Conservation (phyloP, 257 asterid genomes). For the Capsicum baccatum region DNA sequence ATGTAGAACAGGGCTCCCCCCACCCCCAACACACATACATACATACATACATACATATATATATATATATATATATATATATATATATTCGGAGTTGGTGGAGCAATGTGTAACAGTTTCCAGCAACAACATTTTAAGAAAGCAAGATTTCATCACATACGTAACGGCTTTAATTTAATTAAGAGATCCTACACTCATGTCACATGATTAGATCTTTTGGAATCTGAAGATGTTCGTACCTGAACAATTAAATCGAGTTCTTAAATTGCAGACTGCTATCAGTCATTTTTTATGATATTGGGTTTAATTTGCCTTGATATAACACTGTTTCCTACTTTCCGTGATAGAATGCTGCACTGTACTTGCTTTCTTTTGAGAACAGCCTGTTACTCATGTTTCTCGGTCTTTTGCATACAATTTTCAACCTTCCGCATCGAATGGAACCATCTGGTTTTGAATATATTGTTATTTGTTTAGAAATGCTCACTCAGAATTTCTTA, state of each 20-base stretch:
- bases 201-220: not conserved
- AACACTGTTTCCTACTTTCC: slow-evolving; percentile 9
- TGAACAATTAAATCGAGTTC: not conserved
- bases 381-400: slow-evolving; percentile 18
- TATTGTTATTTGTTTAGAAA: slow-evolving; percentile 18
- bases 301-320: not conserved
- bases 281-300: not conserved
- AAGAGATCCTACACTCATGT: not conserved
- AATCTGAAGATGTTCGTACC: not conserved
- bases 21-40: no score
- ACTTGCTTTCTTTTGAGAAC: not conserved
- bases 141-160: not conserved
- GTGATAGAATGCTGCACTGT: not conserved
- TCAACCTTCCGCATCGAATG: not conserved
- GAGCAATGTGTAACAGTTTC: not conserved
- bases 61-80: not conserved
- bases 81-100: not conserved
- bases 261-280: not conserved
- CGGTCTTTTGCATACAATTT: not conserved
- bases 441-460: slow-evolving; percentile 4
- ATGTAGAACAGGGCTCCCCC: no score
- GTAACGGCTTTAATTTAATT: not conserved
- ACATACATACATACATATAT: no score
- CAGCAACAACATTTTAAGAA: not conserved
- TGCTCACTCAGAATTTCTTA: slow-evolving; percentile 31